phyloP scores from a whole-genome alignment of 2,329 filamentous ascomycete genomes.

The Colletotrichum sublineola region DNA sequence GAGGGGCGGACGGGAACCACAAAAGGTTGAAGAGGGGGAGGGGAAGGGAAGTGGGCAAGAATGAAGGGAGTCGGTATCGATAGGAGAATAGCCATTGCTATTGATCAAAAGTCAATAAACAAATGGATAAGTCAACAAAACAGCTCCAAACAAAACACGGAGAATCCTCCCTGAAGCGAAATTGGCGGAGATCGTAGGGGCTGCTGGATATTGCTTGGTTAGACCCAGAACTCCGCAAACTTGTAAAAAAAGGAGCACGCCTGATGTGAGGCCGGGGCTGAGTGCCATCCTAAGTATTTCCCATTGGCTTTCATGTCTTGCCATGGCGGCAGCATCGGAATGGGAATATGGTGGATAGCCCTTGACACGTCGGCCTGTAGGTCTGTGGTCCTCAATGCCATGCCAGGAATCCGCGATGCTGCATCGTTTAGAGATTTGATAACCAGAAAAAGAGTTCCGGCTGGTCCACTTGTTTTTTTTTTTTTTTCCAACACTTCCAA shows the following conservation, averaged over 20 bases:
- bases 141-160: constrained; percentile 17
- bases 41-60: neutral
- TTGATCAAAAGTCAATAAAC: constrained; percentile 21
- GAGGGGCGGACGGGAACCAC: neutral
- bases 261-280: neutral
- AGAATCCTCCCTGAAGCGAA: constrained; percentile 2
- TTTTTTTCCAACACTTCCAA: neutral
- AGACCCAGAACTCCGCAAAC: constrained; percentile 2
- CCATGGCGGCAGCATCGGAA: neutral
- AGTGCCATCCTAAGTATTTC: neutral
- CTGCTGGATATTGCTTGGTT: neutral
- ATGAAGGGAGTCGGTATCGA: constrained; percentile 25
- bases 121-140: constrained; percentile 23
- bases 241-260: constrained; percentile 6
- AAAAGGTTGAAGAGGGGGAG: constrained; percentile 17
- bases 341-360: neutral
- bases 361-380: neutral
- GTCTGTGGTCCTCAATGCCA: neutral
- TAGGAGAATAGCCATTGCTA: constrained; percentile 21
- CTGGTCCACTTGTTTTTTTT: neutral
- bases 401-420: constrained; percentile 15
- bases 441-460: neutral
- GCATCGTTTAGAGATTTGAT: constrained; percentile 33
- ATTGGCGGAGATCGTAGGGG: constrained; percentile 10
- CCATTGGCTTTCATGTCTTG: neutral